Conservation (phyloP, 495 filamentous ascomycete genomes). For the Bathelium albidoporum region DNA sequence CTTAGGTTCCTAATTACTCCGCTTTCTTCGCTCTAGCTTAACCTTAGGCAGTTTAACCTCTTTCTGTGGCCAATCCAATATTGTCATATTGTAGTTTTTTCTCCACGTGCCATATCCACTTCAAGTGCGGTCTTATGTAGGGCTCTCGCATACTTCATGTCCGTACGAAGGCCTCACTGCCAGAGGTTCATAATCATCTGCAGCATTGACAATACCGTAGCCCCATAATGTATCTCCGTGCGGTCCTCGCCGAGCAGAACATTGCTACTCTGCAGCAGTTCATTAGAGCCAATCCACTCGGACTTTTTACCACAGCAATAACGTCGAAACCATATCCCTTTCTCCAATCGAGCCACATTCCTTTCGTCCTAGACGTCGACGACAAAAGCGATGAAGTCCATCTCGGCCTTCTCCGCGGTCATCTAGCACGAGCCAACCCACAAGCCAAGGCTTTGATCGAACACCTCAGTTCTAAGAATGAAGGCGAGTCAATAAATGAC, state of each 20-base stretch:
- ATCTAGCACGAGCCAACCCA: constrained; percentile 46
- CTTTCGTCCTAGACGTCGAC: constrained; percentile 42
- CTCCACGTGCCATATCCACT: no score
- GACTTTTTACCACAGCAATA: constrained; percentile 45
- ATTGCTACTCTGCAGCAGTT: constrained; percentile 36
- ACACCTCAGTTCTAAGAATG: no score
- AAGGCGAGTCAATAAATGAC: constrained; percentile 20
- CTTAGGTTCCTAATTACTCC: no score
- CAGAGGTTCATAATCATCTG: no score
- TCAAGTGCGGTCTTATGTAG: no score
- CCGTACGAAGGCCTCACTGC: no score
- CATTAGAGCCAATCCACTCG: constrained; percentile 44
- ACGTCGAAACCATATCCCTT: constrained; percentile 34
- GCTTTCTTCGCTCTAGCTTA: no score
- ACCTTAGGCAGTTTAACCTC: no score
- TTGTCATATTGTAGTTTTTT: no score
- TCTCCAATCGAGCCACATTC: constrained; percentile 46
- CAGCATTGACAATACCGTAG: no score
- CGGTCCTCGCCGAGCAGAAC: constrained; percentile 37
- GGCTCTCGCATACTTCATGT: no score
- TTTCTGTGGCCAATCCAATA: no score
- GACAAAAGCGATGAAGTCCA: constrained; percentile 25
- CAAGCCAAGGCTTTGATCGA: constrained; percentile 48
- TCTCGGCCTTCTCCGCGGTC: constrained; percentile 39
- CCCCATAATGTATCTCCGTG: constrained; percentile 43